Evolutionary conservation across 768 basidiomycete genomes (phyloP), one percentile per base, ranked within the genome.

Genomic region (Rhodosporidiobolus sp.): DNA sequence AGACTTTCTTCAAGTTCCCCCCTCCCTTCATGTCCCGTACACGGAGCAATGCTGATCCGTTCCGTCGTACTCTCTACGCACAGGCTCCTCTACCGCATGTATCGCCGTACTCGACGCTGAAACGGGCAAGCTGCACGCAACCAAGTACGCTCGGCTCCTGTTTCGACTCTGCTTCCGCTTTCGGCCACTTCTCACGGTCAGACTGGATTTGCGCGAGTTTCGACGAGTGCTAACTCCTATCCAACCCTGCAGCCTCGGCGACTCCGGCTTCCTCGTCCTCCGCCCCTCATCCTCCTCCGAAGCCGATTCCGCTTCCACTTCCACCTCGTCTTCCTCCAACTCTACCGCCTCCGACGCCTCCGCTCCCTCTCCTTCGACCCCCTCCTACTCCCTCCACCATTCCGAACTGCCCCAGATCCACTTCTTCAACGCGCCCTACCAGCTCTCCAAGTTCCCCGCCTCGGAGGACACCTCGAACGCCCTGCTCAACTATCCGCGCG

Each of bases 341-440:
- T 63, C 67, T 26, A 61, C 67, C 19, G 17, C 34, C 2, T 1
- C 62, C 48, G 61, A 63, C 34, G 32, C 48, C 57, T 4, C 52
- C 16, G 32, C 70, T 6, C n/a, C 70, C 8, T 3, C 52, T 11
- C 10, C 48, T 6, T 12, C 63, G 24, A 28, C 56, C 1, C 53
- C 55, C 19, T 6, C 19, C 19, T 64, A 67, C 61, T 26, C 26
- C 1, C 52, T 72, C 24, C 30, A 67, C 30, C 63, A 70, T 32
- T 26, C 57, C 32, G 54, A 65, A 28, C 28, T 50, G 28, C 63
- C 68, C 14, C 75, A 76, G 48, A 58, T 69, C 12, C 58, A 71
- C 65, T 64, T 67, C 56, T 65, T 69, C 76, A 78, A 77, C 73
- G 75, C 75, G 38, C 78, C 78, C 3, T 57, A 61, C 35, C 78